Conservation (phyloP, 352 stramenopile species). For the Phytophthora multivora region DNA sequence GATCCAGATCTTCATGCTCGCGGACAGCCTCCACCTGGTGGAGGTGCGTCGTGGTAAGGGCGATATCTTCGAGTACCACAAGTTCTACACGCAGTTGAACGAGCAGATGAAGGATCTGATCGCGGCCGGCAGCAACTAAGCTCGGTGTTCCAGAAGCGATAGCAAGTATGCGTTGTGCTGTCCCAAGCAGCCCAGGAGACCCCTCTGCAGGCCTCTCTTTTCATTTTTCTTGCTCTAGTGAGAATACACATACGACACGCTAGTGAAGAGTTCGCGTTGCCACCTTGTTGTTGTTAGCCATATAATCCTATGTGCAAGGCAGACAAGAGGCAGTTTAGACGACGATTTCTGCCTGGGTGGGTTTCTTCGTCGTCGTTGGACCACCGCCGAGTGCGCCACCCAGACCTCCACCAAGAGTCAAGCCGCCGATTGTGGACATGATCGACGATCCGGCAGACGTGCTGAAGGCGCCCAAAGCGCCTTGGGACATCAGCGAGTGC, state of each 20-base stretch:
- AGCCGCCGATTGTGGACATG: slow-evolving; percentile 75
- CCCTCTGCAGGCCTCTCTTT: slow-evolving; percentile 18
- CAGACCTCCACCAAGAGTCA: slow-evolving; percentile 56
- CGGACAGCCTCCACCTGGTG: slow-evolving; percentile 84
- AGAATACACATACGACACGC: slow-evolving; percentile 38
- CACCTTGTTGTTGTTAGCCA: slow-evolving; percentile 20
- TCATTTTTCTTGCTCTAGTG: slow-evolving; percentile 30
- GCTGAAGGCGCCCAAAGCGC: slow-evolving; percentile 68
- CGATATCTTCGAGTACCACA: slow-evolving; percentile 92
- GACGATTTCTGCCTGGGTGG: slow-evolving; percentile 36
- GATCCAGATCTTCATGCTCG: slow-evolving; percentile 92
- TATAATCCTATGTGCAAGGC: too few species aligned
- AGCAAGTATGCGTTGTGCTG: slow-evolving; percentile 31
- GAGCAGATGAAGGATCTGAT: slow-evolving; percentile 90
- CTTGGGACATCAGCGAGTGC: slow-evolving; percentile 80
- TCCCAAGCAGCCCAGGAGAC: slow-evolving; percentile 3
- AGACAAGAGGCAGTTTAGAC: slow-evolving; percentile 36
- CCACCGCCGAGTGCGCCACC: slow-evolving; percentile 9
- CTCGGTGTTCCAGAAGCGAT: slow-evolving; percentile 9
- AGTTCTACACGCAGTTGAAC: slow-evolving; percentile 90
- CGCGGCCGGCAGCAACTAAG: slow-evolving; percentile 33
- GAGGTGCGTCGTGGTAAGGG: slow-evolving; percentile 90
- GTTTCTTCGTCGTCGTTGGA: slow-evolving; percentile 17
- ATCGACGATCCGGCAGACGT: slow-evolving; percentile 72
- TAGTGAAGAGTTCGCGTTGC: slow-evolving; percentile 17